Evolutionary conservation across 305 asterid genomes (phyloP).

Genomic region (Solanum hybrid): DNA sequence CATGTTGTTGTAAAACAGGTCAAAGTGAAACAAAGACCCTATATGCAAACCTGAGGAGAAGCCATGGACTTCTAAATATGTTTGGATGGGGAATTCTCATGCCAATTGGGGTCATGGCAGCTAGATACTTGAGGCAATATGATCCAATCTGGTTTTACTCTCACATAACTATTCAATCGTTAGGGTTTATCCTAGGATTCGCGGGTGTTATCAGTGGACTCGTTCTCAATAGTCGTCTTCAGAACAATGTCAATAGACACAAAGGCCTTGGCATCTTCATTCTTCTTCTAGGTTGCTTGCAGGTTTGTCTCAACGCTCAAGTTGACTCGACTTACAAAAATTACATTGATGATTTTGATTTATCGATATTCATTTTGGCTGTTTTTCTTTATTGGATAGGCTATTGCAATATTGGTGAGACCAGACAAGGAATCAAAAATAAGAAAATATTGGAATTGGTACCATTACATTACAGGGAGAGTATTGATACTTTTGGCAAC

Average conservation of each 20-base stretch:
- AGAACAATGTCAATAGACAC: conserved; percentile 40
- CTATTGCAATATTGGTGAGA: conserved; percentile 51
- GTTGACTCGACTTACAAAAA: not conserved
- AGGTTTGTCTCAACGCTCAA: conserved; percentile 32
- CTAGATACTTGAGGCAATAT: conserved; percentile 62
- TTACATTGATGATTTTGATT: not conserved
- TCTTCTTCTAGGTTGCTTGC: conserved; percentile 62
- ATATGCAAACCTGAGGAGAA: conserved; percentile 34
- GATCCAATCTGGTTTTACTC: conserved; percentile 82
- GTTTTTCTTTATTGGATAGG: conserved; percentile 20
- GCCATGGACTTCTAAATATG: conserved; percentile 77
- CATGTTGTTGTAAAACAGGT: conserved; percentile 22
- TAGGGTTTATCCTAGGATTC: conserved; percentile 54
- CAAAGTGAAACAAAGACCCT: conserved; percentile 20
- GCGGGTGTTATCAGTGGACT: conserved; percentile 58
- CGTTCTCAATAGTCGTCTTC: conserved; percentile 44
- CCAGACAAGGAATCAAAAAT: conserved; percentile 49
- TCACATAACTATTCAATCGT: conserved; percentile 44
- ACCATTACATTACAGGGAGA: conserved; percentile 50
- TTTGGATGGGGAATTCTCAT: conserved; percentile 79
- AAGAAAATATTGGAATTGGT: conserved; percentile 79
- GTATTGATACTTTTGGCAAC: conserved; percentile 42
- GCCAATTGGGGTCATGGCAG: conserved; percentile 70
- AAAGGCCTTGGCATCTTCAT: conserved; percentile 57
- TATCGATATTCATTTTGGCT: not conserved